Base-by-base conservation (phyloP, 495 filamentous ascomycete genomes). In the Trichoderma virens region DNA sequence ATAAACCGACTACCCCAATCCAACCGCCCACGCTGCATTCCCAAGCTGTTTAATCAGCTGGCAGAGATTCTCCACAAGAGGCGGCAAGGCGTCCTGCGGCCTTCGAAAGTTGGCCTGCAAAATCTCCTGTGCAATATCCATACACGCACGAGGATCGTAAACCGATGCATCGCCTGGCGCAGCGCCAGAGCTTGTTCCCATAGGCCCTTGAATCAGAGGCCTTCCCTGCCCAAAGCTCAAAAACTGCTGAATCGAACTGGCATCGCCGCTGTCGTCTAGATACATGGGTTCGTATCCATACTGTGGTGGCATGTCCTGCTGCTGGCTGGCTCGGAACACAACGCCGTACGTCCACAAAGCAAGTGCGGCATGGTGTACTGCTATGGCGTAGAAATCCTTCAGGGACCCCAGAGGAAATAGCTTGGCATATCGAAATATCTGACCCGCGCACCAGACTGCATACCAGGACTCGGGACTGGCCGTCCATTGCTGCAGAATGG, bases 21-120 rank as follows among this genome's bases (percentile, higher is more conserved):
- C 72, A 8, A 75, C 72, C 3, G 70, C 73, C 71, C 68, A 71
- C 4, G 74, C 76, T 3, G 74, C 75, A 38, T 79, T 70, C 35
- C 79, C 80, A 64, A 84, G 59, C 67, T 82, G 81, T 51, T 80
- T 79, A 71, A 86, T 79, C 62, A 88, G 69, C 35, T 80, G 72
- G 45, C 82, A 75, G 7, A 86, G 72, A 65, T 85, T 86, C 68
- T 86, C 84, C 16, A 83, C 93, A 35, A 96, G 80, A 5, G 81
- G 80, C 43, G 90, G 74, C 67, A 98, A 73, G 1, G 90, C 90
- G n/a, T 77, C 78, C 72, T 85, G 80, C 67, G 86, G 83, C 70
- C 81, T 87, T 5, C 94, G 90, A 68, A 78, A 81, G 68, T 84
- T 84, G 5, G 71, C 69, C 28, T 74, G 70, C 60, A 85, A 71